phyloP scores from a whole-genome alignment of 768 basidiomycete species.

The Lanmaoa pseudosensibilis region DNA sequence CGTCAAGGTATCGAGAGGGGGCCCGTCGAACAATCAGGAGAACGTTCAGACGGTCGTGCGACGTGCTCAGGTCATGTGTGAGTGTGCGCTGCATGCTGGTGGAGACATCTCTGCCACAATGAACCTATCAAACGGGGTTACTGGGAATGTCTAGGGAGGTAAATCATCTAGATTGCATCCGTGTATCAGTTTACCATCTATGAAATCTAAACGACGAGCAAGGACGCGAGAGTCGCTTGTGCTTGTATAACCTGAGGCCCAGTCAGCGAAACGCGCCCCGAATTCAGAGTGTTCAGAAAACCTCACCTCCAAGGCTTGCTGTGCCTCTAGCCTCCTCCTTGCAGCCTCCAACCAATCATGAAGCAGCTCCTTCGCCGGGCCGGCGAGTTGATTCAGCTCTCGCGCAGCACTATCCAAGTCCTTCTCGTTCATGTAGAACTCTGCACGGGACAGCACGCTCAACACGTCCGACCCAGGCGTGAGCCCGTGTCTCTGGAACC shows the following conservation, averaged over 20 bases:
- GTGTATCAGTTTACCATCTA: conserved; percentile 10
- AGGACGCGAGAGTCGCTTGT: conserved; percentile 79
- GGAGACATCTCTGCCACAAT: conserved; percentile 4
- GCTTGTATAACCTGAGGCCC: conserved; percentile 69
- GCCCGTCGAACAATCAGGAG: conserved; percentile 38
- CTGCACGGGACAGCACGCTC: conserved; percentile 84
- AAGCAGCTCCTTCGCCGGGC: conserved; percentile 71
- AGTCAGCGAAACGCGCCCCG: conserved; percentile 12
- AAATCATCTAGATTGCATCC: conserved; percentile 25
- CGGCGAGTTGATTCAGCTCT: conserved; percentile 88
- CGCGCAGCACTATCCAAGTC: conserved; percentile 81
- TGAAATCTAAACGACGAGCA: conserved; percentile 65
- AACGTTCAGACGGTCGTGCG: conserved; percentile 72
- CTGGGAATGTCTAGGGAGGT: conserved; percentile 1
- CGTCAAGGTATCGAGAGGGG: conserved; percentile 67
- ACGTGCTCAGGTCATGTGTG: conserved; percentile 84
- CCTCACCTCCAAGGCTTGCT: conserved; percentile 84
- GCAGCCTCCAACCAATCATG: conserved; percentile 93
- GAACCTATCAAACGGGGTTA: not conserved
- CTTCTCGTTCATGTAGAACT: conserved; percentile 88
- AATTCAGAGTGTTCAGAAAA: not conserved
- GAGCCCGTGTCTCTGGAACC: conserved; percentile 79
- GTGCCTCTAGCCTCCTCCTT: conserved; percentile 81
- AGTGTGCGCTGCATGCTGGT: conserved; percentile 60
- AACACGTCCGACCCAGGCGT: conserved; percentile 75